Percentiles rank a stretch among this genome's conserved stretches.
These are phyloP conservation scores for Nicotiana knightiana DNA, from an alignment of 257 asterid species.

Conservation along the genomic window DNA sequence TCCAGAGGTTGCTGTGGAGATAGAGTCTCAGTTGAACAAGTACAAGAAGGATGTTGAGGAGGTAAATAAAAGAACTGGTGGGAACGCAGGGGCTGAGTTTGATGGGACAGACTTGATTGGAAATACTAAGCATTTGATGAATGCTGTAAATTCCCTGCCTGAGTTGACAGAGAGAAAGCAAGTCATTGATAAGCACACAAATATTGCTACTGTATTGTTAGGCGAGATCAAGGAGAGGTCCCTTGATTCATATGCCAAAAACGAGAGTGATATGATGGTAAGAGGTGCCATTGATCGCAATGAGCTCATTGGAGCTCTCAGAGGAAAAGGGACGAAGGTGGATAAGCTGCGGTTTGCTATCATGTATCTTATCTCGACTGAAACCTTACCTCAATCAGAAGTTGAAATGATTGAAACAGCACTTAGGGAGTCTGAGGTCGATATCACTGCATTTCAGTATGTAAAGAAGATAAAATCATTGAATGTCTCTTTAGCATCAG, in stretches of 20 bases:
- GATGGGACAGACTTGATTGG: conserved; percentile 82
- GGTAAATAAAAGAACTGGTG: conserved; percentile 86
- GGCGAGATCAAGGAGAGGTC: conserved; percentile 68
- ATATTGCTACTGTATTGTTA: conserved; percentile 73
- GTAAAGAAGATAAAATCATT: conserved; percentile 90
- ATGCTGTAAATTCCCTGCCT: conserved; percentile 89
- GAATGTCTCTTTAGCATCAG: conserved; percentile 80
- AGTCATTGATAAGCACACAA: conserved; percentile 84
- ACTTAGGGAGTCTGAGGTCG: conserved; percentile 81
- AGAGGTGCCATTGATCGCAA: conserved; percentile 78
- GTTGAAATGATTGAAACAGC: conserved; percentile 79
- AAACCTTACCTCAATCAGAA: conserved; percentile 66
- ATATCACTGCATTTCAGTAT: conserved; percentile 83
- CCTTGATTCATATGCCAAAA: conserved; percentile 73
- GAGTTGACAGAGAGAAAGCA: conserved; percentile 88
- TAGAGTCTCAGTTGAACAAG: conserved; percentile 71
- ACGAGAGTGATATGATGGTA: conserved; percentile 85
- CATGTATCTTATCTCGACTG: conserved; percentile 70
- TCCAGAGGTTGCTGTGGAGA: conserved; percentile 90
- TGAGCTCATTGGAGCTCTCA: conserved; percentile 74
- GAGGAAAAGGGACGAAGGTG: conserved; percentile 74
- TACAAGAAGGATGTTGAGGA: conserved; percentile 90
- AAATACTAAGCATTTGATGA: conserved; percentile 92
- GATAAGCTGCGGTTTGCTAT: conserved; percentile 73
- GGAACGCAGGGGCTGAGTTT: conserved; percentile 74